These are phyloP conservation scores for Debaryomyces sp. DNA, from an alignment of 1,139 yeast species.

Conservation along the genomic window DNA sequence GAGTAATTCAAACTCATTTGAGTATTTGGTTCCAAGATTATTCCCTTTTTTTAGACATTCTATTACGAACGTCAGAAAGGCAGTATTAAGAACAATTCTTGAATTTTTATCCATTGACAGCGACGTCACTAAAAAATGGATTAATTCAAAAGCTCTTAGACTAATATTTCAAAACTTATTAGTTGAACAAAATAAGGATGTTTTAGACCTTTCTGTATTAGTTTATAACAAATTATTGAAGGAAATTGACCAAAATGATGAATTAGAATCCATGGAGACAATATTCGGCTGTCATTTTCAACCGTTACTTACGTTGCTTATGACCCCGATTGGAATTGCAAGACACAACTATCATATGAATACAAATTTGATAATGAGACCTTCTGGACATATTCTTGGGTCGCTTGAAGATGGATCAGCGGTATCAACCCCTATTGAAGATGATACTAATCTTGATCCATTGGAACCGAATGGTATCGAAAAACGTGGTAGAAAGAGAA, in stretches of 20 bases:
- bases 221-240: constrained; percentile 62
- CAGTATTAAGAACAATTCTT: constrained; percentile 78
- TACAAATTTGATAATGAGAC: constrained; percentile 68
- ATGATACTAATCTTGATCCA: constrained; percentile 18
- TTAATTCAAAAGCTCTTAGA: constrained; percentile 70
- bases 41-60: constrained; percentile 95
- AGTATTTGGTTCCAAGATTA: constrained; percentile 81
- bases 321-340: constrained; percentile 95
- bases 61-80: constrained; percentile 85
- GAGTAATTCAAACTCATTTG: constrained; percentile 58
- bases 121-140: constrained; percentile 71
- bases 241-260: constrained; percentile 44
- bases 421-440: constrained; percentile 6
- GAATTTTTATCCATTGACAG: constrained; percentile 79
- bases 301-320: constrained; percentile 68
- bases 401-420: constrained; percentile 19
- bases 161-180: constrained; percentile 83
- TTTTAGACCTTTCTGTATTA: constrained; percentile 61
- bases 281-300: constrained; percentile 55
- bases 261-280: constrained; percentile 43
- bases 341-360: constrained; percentile 89
- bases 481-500: constrained; percentile 39
- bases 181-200: constrained; percentile 83
- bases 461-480: constrained; percentile 20
- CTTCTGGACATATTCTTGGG: constrained; percentile 67